Evolutionary conservation across 331 rosid genomes (phyloP), one percentile per base, ranked within the genome.

Genomic region (Malus hybrid): DNA sequence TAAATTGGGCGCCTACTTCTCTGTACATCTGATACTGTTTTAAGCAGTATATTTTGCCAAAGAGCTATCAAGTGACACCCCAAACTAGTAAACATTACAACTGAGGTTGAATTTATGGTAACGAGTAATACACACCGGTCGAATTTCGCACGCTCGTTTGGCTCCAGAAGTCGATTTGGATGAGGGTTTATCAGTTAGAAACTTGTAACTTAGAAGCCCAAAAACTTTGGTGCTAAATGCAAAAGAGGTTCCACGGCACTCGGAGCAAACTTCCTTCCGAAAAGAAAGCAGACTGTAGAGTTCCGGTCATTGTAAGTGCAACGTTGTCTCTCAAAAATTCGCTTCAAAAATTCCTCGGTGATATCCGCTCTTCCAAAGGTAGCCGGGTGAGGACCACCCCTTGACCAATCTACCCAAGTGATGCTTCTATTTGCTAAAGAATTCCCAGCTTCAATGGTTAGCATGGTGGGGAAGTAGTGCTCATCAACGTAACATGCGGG

Each of bases 391-490:
- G 98, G 73, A 10, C 98, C 98, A 7, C 97, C 98, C 75, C 97
- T 83, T 0, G 98, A 94, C 98, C 98, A 94, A 67, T 94, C 97
- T 78, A 91, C 96, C 96, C 96, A 91, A 20, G 98, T 94, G 74
- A 94, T n/a, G 88, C 97, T 94, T 77, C 97, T 84, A 34, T 94
- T 94, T 5, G 96, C 98, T 73, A 91, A 42, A 7, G 55, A 42
- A 29, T 78, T 65, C 63, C 86, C 86, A 3, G 95, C 89, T 79
- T 67, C 66, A 70, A 94, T 87, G 66, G 89, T 88, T 20, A 94
- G 84, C 98, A 94, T 88, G 65, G 98, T 94, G 0, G 98, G 98
- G 73, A 91, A 94, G 76, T 94, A 94, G 80, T 94, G 98, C 85
- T 94, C 98, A 46, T 94, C 98, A 1, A 91, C 97, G 0, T 91